Base-by-base conservation (phyloP, 371 early-diverging fungal species). In the Mortierella sp. region DNA sequence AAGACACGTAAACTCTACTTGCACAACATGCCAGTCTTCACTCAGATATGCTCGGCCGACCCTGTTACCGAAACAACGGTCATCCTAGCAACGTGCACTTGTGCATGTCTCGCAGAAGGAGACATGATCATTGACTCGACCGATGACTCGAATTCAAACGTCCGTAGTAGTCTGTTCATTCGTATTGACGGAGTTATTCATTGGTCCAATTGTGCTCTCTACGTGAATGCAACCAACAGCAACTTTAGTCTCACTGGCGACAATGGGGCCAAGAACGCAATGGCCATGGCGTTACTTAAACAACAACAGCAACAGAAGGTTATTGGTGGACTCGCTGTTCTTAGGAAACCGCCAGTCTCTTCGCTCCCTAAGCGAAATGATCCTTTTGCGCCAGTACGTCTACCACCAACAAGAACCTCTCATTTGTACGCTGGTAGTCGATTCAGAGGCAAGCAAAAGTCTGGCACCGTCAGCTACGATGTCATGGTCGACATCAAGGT, bases 401-500 rank as follows among this genome's bases (percentile, higher is more conserved):
- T 68, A 20, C 28, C 54, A 18, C 81, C 81, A 2, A 54, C 68
- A 1, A 74, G 52, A 14, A 66, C 73, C 2, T 63, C 55, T 8
- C 81, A 80, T 24, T 87, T 95, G 20, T 94, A 90, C 75, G 84
- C 90, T 1, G 95, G 95, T 6, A 88, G 91, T 59, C 84, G 78
- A 20, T 95, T 95, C 77, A 84, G 84, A 66, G 95, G 95, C 45
- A 87, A 90, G 30, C 95, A 95, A 83, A 89, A 88, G 68, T 91
- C 92, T 54, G 93, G 92, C 5, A 66, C 83, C 10, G 90, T 78
- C 62, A 87, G 88, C 59, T 95, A 95, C 67, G 89, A 92, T 62
- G 95, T 95, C 5, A 73, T 87, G 52, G 95, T 95, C 12, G 89
- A 93, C 62, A 91, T 95, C 66, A 92, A 94, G 92, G 95, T 93